These are phyloP conservation scores for Bruguiera gymnorhiza DNA, from an alignment of 345 rosid species.

Conservation along the genomic window DNA sequence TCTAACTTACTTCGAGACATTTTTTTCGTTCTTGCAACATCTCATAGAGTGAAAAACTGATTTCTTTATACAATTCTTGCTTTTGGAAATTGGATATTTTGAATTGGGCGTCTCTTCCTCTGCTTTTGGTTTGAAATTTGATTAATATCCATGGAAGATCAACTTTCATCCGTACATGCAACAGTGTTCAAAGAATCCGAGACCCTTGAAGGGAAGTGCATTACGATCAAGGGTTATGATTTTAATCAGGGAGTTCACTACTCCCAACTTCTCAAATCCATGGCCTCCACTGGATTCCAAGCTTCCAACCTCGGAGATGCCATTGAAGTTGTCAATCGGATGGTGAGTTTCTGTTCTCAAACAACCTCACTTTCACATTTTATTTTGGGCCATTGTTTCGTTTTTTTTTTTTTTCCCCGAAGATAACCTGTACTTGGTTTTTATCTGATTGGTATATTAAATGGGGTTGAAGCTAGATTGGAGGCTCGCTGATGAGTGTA, in stretches of 20 bases:
- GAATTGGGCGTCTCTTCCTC: slow-evolving; percentile 5
- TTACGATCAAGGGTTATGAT: slow-evolving; percentile 72
- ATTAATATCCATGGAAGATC: slow-evolving; percentile 41
- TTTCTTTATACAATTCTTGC: not conserved
- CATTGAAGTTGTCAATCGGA: slow-evolving; percentile 65
- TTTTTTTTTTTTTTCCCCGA: not conserved
- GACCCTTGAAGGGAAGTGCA: slow-evolving; percentile 54
- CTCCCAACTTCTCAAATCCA: slow-evolving; percentile 54
- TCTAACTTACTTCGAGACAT: no score
- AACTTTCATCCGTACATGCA: slow-evolving; percentile 49
- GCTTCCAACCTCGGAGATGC: slow-evolving; percentile 96
- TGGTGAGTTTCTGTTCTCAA: slow-evolving; percentile 45
- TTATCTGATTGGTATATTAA: not conserved
- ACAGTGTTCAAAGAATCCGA: slow-evolving; percentile 80
- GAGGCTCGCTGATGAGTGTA: slow-evolving; percentile 75
- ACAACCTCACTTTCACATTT: not conserved
- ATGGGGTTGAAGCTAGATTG: slow-evolving; percentile 70
- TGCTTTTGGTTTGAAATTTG: not conserved
- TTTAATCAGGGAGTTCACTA: slow-evolving; percentile 67
- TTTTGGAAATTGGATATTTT: not conserved
- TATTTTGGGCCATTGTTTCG: not conserved
- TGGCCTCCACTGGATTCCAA: slow-evolving; percentile 89
- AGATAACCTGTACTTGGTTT: no score
- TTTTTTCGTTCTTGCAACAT: no score
- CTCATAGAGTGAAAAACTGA: no score